Conservation (phyloP, 202 grass and related monocot genomes). For the Panicum virgatum region DNA sequence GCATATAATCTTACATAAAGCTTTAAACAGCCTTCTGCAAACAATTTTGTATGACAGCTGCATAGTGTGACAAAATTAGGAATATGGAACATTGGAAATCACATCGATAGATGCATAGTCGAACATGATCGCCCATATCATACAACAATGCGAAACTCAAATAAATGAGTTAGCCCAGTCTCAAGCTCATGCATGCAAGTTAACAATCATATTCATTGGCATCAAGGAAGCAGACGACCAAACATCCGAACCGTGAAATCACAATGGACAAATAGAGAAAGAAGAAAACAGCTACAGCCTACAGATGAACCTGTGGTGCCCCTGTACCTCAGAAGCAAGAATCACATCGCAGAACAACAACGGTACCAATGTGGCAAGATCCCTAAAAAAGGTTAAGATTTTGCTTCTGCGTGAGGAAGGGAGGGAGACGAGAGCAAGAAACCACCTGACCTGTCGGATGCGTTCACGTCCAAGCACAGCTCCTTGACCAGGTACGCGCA, state of each 20-base stretch:
- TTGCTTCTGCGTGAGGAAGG: neutral
- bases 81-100: too few relatives aligned
- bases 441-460: neutral
- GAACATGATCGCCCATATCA: too few relatives aligned
- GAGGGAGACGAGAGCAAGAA: neutral
- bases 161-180: neutral
- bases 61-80: too few relatives aligned
- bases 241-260: too few relatives aligned
- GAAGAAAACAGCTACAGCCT: too few relatives aligned
- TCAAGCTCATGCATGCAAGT: neutral
- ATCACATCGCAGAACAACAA: neutral
- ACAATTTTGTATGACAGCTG: too few relatives aligned
- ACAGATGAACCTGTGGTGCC: neutral
- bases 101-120: too few relatives aligned
- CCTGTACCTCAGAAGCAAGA: neutral
- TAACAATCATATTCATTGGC: neutral
- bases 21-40: too few relatives aligned
- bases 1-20: too few relatives aligned
- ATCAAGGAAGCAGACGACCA: neutral
- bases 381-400: neutral
- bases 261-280: too few relatives aligned
- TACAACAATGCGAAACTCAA: too few relatives aligned
- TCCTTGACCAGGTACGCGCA: conserved; percentile 9
- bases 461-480: neutral
- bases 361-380: neutral